phyloP scores from a whole-genome alignment of 2,329 filamentous ascomycete species.

The Blastomyces gilchristii region DNA sequence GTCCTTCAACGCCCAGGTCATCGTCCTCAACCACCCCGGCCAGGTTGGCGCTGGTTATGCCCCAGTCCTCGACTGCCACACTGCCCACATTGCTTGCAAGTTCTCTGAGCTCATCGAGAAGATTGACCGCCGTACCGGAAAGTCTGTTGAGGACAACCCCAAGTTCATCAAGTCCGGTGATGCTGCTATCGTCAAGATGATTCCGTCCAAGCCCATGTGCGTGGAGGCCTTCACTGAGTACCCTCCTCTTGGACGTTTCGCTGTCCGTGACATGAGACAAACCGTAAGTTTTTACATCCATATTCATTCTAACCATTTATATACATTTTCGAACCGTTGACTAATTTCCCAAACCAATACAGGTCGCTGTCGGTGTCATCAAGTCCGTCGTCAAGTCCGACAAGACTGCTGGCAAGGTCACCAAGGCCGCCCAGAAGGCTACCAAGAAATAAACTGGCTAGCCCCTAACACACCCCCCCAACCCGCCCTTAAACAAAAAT shows the following conservation, averaged over 20 bases:
- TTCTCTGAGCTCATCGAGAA: conserved; percentile 99
- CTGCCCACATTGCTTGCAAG: conserved; percentile 99
- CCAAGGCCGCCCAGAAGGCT: conserved; percentile 56
- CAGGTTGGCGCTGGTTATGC: conserved; percentile 99
- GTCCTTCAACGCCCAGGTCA: conserved; percentile 99
- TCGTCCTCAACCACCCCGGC: conserved; percentile 99
- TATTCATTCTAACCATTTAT: background rate
- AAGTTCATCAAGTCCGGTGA: conserved; percentile 99
- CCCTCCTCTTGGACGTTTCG: conserved; percentile 98
- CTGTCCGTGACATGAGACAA: conserved; percentile 88
- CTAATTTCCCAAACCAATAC: conserved; percentile 5
- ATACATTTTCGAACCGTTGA: background rate
- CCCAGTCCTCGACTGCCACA: conserved; percentile 99
- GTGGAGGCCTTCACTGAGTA: conserved; percentile 99
- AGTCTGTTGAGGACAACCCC: conserved; percentile 80
- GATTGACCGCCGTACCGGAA: conserved; percentile 99
- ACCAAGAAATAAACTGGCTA: conserved; percentile 55
- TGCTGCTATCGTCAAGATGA: conserved; percentile 99
- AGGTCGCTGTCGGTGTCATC: conserved; percentile 84
- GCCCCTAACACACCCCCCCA: background rate
- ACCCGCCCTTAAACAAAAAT: background rate
- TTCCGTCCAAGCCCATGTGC: conserved; percentile 99
- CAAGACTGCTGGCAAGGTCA: conserved; percentile 50
- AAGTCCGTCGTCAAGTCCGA: conserved; percentile 66
- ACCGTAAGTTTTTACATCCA: conserved; percentile 54